phyloP scores from a whole-genome alignment of 805 yeast genomes.

The Lachancea dasiensis region DNA sequence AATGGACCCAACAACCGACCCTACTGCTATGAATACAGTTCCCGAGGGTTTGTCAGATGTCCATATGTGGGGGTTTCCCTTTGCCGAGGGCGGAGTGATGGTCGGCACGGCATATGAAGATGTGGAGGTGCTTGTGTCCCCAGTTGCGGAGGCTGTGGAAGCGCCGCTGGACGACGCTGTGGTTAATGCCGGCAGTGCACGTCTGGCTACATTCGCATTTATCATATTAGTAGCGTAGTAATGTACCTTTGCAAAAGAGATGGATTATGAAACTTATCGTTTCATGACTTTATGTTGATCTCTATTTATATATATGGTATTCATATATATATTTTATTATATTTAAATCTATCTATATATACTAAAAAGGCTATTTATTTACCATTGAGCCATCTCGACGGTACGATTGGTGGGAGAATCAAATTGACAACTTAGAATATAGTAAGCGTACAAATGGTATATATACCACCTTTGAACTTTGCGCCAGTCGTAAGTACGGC shows the following conservation, averaged over 20 bases:
- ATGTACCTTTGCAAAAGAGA: too few relatives aligned
- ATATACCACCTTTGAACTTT: constrained; percentile 89
- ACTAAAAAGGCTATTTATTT: too few relatives aligned
- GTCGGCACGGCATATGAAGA: constrained; percentile 25
- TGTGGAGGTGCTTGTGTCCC: neutral
- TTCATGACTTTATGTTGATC: too few relatives aligned
- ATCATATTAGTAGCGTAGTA: neutral
- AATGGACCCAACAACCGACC: constrained; percentile 58
- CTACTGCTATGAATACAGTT: constrained; percentile 79
- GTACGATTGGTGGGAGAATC: too few relatives aligned
- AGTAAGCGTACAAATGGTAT: constrained; percentile 17
- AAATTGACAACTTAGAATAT: too few relatives aligned
- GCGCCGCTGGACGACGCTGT: too few relatives aligned
- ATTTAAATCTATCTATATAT: too few relatives aligned
- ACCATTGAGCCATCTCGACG: too few relatives aligned
- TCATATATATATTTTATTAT: too few relatives aligned
- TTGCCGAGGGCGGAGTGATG: constrained; percentile 47
- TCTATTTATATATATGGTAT: too few relatives aligned
- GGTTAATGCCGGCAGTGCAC: constrained; percentile 2
- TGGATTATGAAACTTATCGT: too few relatives aligned
- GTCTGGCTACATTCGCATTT: neutral
- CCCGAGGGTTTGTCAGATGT: constrained; percentile 60
- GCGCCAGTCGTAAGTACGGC: constrained; percentile 62
- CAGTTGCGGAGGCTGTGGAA: neutral
- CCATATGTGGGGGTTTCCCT: constrained; percentile 64